Percentiles rank a stretch among this genome's conserved stretches.
These are phyloP conservation scores for Pseudogymnoascus sp. DNA, from an alignment of 2,329 filamentous ascomycete species.

Conservation along the genomic window DNA sequence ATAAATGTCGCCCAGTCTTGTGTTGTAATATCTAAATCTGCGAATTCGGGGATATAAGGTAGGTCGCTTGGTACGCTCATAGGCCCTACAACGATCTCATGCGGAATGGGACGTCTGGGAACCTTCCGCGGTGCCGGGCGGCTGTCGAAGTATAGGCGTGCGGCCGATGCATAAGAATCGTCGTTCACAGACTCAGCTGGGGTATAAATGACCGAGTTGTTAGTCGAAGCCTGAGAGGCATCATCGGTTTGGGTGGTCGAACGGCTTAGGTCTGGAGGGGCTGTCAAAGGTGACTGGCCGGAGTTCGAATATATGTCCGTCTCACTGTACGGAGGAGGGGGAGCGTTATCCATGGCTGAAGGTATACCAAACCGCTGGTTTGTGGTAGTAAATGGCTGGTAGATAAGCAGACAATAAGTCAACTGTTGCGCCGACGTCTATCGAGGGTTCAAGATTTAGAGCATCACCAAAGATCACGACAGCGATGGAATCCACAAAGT, in stretches of 20 bases:
- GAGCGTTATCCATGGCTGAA: constrained; percentile 29
- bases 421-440: not conserved
- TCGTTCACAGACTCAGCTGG: constrained; percentile 14
- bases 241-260: constrained; percentile 28
- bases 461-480: constrained; percentile 4
- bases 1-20: constrained; percentile 54
- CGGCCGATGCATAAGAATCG: constrained; percentile 25
- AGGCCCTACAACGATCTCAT: constrained; percentile 30
- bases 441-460: not conserved
- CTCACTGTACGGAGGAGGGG: constrained; percentile 50
- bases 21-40: constrained; percentile 34
- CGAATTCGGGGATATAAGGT: constrained; percentile 28
- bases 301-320: constrained; percentile 46
- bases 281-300: constrained; percentile 22
- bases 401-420: not conserved
- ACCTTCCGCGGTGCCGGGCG: constrained; percentile 29
- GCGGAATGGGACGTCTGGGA: constrained; percentile 20
- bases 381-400: not conserved
- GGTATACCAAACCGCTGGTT: not conserved
- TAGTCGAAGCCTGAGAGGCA: constrained; percentile 26
- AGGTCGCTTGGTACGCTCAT: constrained; percentile 36
- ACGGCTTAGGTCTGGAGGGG: constrained; percentile 19
- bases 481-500: not conserved
- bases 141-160: constrained; percentile 33
- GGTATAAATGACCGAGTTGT: constrained; percentile 22